Evolutionary conservation across 345 rosid species (phyloP).

Genomic region (Carallia brachiata): DNA sequence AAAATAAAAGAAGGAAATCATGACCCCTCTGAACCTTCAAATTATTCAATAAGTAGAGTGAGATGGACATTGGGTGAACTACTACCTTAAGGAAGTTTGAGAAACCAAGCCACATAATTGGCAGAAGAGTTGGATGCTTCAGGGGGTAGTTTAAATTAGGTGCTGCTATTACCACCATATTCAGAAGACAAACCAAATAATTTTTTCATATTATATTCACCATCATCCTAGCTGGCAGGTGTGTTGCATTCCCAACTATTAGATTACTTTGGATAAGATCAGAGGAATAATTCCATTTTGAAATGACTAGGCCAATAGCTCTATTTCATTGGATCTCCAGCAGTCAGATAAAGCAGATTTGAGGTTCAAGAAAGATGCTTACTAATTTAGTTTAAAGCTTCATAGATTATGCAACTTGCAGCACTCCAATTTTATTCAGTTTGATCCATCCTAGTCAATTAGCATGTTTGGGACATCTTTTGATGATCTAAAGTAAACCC

Average conservation of each 20-base stretch:
- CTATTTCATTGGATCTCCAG: neutral
- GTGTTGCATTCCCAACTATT: neutral
- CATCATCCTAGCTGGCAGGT: slow-evolving; percentile 3
- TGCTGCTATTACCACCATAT: slow-evolving; percentile 1
- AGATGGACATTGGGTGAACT: slow-evolving; percentile 12
- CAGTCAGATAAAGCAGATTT: too few relatives aligned
- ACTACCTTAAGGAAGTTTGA: slow-evolving; percentile 2
- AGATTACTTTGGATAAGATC: neutral
- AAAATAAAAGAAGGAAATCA: too few relatives aligned
- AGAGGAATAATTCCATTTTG: neutral
- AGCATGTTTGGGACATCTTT: neutral
- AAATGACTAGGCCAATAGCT: neutral
- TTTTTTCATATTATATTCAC: slow-evolving; percentile 4
- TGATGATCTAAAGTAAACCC: too few relatives aligned
- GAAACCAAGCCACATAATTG: slow-evolving; percentile 14
- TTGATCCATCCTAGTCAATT: neutral
- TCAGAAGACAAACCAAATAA: slow-evolving; percentile 11
- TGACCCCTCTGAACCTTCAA: too few relatives aligned
- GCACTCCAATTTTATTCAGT: neutral
- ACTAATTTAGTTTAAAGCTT: neutral
- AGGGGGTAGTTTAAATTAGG: neutral
- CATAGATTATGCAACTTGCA: neutral
- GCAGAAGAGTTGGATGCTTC: slow-evolving; percentile 7
- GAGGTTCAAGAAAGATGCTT: neutral
- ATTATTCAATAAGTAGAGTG: neutral